These are phyloP conservation scores for Xerocomellus intermedius DNA, from an alignment of 768 basidiomycete species.

Conservation along the genomic window DNA sequence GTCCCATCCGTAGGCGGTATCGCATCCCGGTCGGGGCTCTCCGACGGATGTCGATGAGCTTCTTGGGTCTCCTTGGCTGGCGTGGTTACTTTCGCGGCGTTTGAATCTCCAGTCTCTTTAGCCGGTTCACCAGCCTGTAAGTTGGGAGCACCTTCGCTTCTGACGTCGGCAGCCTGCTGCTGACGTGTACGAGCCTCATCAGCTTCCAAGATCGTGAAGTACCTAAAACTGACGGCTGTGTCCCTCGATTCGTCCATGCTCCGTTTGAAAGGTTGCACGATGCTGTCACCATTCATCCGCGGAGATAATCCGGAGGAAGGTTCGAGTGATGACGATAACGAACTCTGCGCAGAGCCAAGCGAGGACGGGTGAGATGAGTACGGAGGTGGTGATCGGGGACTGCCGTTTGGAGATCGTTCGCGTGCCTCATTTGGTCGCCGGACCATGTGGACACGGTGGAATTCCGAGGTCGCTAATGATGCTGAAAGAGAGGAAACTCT, in stretches of 20 bases:
- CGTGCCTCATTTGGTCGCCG: slow-evolving; percentile 17
- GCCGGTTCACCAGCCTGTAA: slow-evolving; percentile 1
- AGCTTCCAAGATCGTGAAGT: slow-evolving; percentile 43
- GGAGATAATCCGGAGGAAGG: slow-evolving; percentile 24
- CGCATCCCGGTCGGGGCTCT: slow-evolving; percentile 21
- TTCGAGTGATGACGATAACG: slow-evolving; percentile 17
- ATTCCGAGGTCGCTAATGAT: slow-evolving; percentile 60
- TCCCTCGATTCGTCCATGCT: slow-evolving; percentile 49
- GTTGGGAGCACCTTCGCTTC: slow-evolving; percentile 12
- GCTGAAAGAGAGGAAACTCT: slow-evolving; percentile 64
- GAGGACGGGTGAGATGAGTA: slow-evolving; percentile 38
- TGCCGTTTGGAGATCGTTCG: slow-evolving; percentile 16
- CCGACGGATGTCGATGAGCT: slow-evolving; percentile 10
- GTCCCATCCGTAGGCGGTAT: slow-evolving; percentile 32
- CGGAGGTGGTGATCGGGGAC: slow-evolving; percentile 33
- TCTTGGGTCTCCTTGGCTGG: slow-evolving; percentile 11
- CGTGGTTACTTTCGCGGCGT: slow-evolving; percentile 9
- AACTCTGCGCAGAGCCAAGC: slow-evolving; percentile 25
- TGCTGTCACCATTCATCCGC: slow-evolving; percentile 24
- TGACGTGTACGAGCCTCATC: slow-evolving; percentile 35
- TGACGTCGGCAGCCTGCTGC: slow-evolving; percentile 2
- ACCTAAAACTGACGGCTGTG: slow-evolving; percentile 47
- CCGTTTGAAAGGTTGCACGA: slow-evolving; percentile 40
- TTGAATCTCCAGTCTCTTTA: slow-evolving; percentile 13
- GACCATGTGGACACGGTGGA: slow-evolving; percentile 49